Conservation (phyloP, 768 basidiomycete genomes). For the Podaxis carcinomalis region DNA sequence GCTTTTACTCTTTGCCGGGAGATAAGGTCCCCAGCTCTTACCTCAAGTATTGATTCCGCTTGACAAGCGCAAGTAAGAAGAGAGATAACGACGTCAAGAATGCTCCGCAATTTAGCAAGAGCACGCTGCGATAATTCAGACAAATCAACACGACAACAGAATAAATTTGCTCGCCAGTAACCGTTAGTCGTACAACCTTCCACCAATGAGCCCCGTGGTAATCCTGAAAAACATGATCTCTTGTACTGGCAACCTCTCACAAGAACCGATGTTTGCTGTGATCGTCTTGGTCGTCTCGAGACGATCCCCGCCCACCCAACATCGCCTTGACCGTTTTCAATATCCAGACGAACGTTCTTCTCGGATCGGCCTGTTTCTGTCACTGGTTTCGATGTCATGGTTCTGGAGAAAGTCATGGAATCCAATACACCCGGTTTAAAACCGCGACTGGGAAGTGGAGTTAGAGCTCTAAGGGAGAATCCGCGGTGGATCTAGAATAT, state of each 20-base stretch:
- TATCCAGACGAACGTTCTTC: background rate
- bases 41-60: slow-evolving; percentile 38
- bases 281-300: background rate
- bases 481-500: too few relatives aligned
- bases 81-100: slow-evolving; percentile 30
- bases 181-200: slow-evolving; percentile 44
- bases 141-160: background rate
- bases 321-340: background rate
- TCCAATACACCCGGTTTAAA: too few relatives aligned
- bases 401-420: too few relatives aligned
- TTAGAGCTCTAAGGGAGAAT: too few relatives aligned
- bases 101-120: slow-evolving; percentile 30
- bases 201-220: slow-evolving; percentile 33
- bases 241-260: too few relatives aligned
- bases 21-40: slow-evolving; percentile 10
- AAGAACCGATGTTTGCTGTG: too few relatives aligned
- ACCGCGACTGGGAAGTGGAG: too few relatives aligned
- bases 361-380: background rate
- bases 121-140: slow-evolving; percentile 17
- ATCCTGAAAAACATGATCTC: slow-evolving; percentile 29
- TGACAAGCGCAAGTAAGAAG: slow-evolving; percentile 44
- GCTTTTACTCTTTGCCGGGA: background rate
- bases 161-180: slow-evolving; percentile 35
- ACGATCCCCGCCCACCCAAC: background rate
- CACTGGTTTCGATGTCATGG: background rate